Evolutionary conservation across 176 grass and related monocot genomes (phyloP), one percentile per base, ranked within the genome.

Genomic region (Bothriochloa decipiens): DNA sequence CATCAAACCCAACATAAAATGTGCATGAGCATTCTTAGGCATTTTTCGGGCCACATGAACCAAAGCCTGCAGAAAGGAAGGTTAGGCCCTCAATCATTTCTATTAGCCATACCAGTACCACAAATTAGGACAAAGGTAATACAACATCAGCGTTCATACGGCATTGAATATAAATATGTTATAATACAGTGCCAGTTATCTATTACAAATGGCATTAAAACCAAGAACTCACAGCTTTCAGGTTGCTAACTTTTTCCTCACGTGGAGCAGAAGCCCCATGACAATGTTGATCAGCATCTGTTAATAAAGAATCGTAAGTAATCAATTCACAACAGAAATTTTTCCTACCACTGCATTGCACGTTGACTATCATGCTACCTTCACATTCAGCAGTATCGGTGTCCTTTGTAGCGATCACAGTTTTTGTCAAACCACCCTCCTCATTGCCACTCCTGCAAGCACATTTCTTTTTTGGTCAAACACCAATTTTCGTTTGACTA

Each of bases 1-100:
- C 93, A 96, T 99, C 45, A 99, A 85, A 55, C 96, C 96, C 72
- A 99, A 86, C 76, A 99, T 92, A 87, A 94, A 99, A 85, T 99
- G 96, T 1, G 91, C 91, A 77, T 98, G 96, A 29, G 93, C 96
- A 91, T 98, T 98, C 68, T 98, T 98, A 28, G 83, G 91, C 91
- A 92, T 93, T 84, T 96, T 98, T 40, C 91, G 89, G 14, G 88
- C 91, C 63, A 98, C 91, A 81, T 99, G 89, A 79, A 96, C 89
- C 68, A 99, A 95, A 63, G 93, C 96, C 96, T 99, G 78, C 4
- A 76, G 74, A 81, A 75, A 88, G 35, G 8, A 90, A 79, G 22
- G 61, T 72, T 61, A 86, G 32, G 40, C 8, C 81, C 73, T 77
- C 68, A 77, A 65, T 46, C 27, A 84, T 82, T 35, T 63, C 15